Base-by-base conservation (phyloP, 306 rosid genomes). In the Carpinus fangiana region DNA sequence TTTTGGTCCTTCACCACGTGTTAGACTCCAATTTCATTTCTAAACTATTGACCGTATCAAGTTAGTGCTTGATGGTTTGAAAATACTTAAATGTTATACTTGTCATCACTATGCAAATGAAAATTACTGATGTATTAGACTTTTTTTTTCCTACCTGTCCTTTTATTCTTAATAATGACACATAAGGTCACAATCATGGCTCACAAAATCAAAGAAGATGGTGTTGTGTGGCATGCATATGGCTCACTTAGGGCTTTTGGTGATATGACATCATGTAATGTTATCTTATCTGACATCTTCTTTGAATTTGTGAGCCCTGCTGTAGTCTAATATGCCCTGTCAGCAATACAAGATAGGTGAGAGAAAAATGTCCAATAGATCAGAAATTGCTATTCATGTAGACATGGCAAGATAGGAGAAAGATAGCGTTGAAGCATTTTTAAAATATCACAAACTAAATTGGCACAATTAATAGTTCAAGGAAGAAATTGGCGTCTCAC, bases 361-460 rank as follows among this genome's bases (percentile, higher is more conserved):
- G 52, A 12, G 3, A 11, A 48, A 48, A 48, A 11, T 2, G 52
- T 48, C 13, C 14, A 48, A 48, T 4, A 3, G 16, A 48, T 48
- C 4, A 48, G 52, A 11, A 9, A 9, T 12, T 48, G 52, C 52
- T 4, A 48, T 48, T 48, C 4, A 11, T 11, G 52, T 48, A 48
- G 4, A 2, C 3, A 48, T 48, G 52, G 4, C 3, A 3, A 9
- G 12, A 73, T 82, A 38, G 65, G 50, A 72, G 76, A 76, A 12
- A 16, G 38, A 34, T 16, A 36, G 53, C 31, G 50, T 71, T 34
- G 46, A 20, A 53, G 72, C 38, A 72, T 52, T 72, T 41, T 41
- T 5, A 41, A 41, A 41, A 41, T 64, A 28, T 80, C 68, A 28
- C 43, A 43, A 51, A 55, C 17, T 82, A 77, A 62, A 53, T 31